Conservation (phyloP, 352 stramenopile species). For the Phytopythium delawarense region DNA sequence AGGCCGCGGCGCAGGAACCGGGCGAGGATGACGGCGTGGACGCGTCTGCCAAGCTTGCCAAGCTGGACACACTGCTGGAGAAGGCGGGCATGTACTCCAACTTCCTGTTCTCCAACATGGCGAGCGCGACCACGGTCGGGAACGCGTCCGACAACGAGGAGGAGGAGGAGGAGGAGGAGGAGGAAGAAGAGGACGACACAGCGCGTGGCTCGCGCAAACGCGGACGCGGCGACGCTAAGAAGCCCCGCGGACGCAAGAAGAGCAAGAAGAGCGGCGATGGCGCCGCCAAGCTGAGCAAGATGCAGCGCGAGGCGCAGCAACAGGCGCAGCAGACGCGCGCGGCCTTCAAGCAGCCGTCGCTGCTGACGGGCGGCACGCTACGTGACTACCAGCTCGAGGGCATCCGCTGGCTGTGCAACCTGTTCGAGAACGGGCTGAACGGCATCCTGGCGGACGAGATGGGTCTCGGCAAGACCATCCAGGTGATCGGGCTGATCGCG, state of each 20-base stretch:
- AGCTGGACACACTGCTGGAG: constrained; percentile 85
- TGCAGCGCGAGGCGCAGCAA: constrained; percentile 46
- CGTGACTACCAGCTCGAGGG: constrained; percentile 97
- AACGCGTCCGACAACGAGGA: background rate
- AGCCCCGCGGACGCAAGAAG: constrained; percentile 16
- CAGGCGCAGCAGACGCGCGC: constrained; percentile 22
- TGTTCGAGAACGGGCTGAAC: constrained; percentile 97
- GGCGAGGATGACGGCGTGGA: constrained; percentile 21
- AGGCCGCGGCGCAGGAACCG: constrained; percentile 8
- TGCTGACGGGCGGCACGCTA: constrained; percentile 76
- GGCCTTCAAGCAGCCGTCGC: constrained; percentile 63
- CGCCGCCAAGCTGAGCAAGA: constrained; percentile 66
- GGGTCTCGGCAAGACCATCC: constrained; percentile 91
- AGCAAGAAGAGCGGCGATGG: constrained; percentile 34
- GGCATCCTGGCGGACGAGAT: constrained; percentile 89
- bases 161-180: constrained; percentile 3
- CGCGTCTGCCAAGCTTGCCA: constrained; percentile 64
- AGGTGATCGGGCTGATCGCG: constrained; percentile 92
- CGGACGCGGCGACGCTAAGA: constrained; percentile 9
- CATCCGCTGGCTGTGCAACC: constrained; percentile 95
- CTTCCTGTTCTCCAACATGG: constrained; percentile 87
- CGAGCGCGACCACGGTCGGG: constrained; percentile 43
- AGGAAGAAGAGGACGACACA: constrained; percentile 18
- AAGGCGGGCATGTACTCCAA: constrained; percentile 87
- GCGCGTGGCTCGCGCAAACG: constrained; percentile 48